These are phyloP conservation scores for Metschnikowia vanudenii DNA, from an alignment of 805 yeast species.

Conservation along the genomic window DNA sequence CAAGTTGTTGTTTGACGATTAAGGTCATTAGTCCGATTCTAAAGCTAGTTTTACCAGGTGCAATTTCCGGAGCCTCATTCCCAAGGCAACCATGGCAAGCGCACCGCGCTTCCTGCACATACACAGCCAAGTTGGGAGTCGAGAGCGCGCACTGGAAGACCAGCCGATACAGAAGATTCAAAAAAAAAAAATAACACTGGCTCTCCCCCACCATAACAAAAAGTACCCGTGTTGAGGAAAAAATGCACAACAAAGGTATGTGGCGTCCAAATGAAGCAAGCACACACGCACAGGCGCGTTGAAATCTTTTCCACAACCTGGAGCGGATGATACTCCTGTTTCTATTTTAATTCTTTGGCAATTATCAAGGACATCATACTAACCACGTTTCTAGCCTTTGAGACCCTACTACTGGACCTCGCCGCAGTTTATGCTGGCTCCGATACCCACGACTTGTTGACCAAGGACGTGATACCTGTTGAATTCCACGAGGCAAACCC, in stretches of 20 bases:
- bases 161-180: neutral
- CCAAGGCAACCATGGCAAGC: no score
- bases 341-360: neutral
- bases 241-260: slow-evolving; percentile 11
- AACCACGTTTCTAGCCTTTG: slow-evolving; percentile 10
- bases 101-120: neutral
- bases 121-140: neutral
- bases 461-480: slow-evolving; percentile 37
- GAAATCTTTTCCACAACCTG: neutral
- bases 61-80: no score
- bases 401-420: slow-evolving; percentile 18
- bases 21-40: no score
- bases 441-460: slow-evolving; percentile 13
- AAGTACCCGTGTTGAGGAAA: slow-evolving; percentile 9
- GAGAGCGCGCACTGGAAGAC: slow-evolving; percentile 4
- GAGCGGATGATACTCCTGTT: slow-evolving; percentile 20
- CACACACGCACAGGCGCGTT: slow-evolving; percentile 2
- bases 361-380: slow-evolving; percentile 1
- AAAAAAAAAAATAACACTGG: slow-evolving; percentile 4
- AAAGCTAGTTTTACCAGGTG: no score
- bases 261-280: neutral
- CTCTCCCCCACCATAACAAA: slow-evolving; percentile 10
- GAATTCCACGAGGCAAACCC: slow-evolving; percentile 48
- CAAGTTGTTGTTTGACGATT: slow-evolving; percentile 59
- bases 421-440: slow-evolving; percentile 12